These are phyloP conservation scores for Mucor sp. DNA, from an alignment of 371 early-diverging fungal genomes.

Conservation along the genomic window DNA sequence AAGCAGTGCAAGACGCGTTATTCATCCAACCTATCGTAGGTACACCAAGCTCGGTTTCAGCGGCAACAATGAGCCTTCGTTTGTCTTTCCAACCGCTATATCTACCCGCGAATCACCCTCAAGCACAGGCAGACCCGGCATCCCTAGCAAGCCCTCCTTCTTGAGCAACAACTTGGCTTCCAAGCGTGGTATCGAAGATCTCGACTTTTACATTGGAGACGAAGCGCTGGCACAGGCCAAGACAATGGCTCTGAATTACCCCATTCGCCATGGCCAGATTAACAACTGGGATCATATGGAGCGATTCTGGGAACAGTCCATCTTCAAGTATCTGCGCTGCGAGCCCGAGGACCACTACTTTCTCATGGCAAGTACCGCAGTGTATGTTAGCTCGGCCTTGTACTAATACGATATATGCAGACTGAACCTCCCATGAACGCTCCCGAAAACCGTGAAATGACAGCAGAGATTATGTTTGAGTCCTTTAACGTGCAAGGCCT, in stretches of 20 bases:
- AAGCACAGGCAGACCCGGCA: conserved; percentile 53
- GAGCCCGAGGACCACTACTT: conserved; percentile 98
- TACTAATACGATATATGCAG: conserved; percentile 27
- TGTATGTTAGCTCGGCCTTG: too few species aligned
- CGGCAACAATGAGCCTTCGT: conserved; percentile 95
- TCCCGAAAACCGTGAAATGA: conserved; percentile 93
- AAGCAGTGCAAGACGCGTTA: background rate
- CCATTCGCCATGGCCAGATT: conserved; percentile 90
- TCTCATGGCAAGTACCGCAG: conserved; percentile 60
- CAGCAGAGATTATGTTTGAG: conserved; percentile 93
- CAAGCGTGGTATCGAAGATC: conserved; percentile 96
- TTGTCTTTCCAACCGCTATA: conserved; percentile 94
- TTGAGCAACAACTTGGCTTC: conserved; percentile 79
- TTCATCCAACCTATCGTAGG: conserved; percentile 42
- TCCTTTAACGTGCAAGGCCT: conserved; percentile 89
- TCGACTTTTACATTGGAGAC: conserved; percentile 97
- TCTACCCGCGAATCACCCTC: conserved; percentile 71
- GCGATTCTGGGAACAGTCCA: conserved; percentile 94
- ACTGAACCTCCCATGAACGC: conserved; percentile 93
- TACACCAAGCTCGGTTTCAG: conserved; percentile 99
- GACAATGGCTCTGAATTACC: conserved; percentile 83
- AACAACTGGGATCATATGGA: conserved; percentile 96
- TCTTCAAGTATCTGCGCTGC: conserved; percentile 96
- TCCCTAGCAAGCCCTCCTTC: conserved; percentile 65
- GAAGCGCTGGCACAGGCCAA: conserved; percentile 90